Percentiles rank a stretch among this genome's conserved stretches.
Conservation (phyloP, 2,329 filamentous ascomycete genomes). For the Botryosphaeria dothidea region DNA sequence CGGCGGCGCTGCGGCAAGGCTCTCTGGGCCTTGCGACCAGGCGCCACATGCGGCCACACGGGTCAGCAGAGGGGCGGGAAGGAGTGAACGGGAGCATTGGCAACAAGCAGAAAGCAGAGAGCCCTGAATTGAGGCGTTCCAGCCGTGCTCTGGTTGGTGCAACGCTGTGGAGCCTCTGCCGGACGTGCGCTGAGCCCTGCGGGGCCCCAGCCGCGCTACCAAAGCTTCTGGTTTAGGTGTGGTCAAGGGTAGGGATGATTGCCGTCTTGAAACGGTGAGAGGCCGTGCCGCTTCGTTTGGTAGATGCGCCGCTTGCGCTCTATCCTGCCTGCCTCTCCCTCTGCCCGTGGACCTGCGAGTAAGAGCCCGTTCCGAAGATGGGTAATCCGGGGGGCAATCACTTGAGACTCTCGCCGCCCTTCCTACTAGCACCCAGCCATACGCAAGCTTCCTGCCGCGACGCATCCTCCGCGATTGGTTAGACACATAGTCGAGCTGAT, state of each 20-base stretch:
- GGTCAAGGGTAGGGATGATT: slow-evolving; percentile 5
- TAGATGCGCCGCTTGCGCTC: slow-evolving; percentile 5
- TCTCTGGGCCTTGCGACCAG: background rate
- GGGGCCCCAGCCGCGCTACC: slow-evolving; percentile 13
- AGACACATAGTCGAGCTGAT: background rate
- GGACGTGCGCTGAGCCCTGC: slow-evolving; percentile 2
- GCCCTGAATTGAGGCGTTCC: slow-evolving; percentile 8
- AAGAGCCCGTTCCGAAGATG: background rate
- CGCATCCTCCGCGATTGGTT: slow-evolving; percentile 5
- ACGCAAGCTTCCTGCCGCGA: background rate
- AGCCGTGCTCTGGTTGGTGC: slow-evolving; percentile 11
- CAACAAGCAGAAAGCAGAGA: background rate
- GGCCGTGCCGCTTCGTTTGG: background rate
- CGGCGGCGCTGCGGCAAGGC: background rate
- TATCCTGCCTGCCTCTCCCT: background rate
- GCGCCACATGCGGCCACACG: slow-evolving; percentile 1
- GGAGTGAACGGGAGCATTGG: background rate
- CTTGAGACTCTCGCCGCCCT: background rate
- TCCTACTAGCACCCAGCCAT: slow-evolving; percentile 6
- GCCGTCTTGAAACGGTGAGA: slow-evolving; percentile 1
- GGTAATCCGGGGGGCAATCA: background rate
- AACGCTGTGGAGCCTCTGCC: background rate
- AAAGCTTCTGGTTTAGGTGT: background rate
- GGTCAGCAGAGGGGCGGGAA: background rate
- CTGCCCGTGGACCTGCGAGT: background rate